Conservation (phyloP, 192 early-diverging fungal genomes). For the Coemansia sp. region DNA sequence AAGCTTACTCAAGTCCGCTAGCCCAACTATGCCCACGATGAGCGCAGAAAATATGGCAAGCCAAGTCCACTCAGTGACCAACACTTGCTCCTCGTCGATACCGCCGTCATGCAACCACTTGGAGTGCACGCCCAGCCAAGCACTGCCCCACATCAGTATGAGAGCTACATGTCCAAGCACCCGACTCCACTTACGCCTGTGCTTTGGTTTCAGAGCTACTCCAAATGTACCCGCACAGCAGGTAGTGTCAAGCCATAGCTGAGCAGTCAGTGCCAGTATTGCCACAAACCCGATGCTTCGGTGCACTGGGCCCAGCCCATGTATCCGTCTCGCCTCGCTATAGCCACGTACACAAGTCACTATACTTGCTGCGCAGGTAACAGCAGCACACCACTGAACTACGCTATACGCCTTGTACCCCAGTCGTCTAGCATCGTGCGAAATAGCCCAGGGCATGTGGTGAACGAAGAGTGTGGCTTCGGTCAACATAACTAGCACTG, state of each 20-base stretch:
- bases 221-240: neutral
- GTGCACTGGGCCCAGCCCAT: slow-evolving; percentile 14
- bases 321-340: neutral
- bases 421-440: neutral
- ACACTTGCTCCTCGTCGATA: neutral
- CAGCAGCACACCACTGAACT: slow-evolving; percentile 5
- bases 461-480: slow-evolving; percentile 25
- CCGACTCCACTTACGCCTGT: slow-evolving; percentile 22
- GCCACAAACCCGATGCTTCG: slow-evolving; percentile 11
- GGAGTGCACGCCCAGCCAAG: slow-evolving; percentile 40
- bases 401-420: neutral
- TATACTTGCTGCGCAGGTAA: neutral
- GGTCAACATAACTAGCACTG: slow-evolving; percentile 24
- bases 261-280: slow-evolving; percentile 12
- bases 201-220: neutral
- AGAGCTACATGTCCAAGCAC: slow-evolving; percentile 19
- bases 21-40: slow-evolving; percentile 20
- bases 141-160: slow-evolving; percentile 22
- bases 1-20: slow-evolving; percentile 20
- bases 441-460: slow-evolving; percentile 18
- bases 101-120: slow-evolving; percentile 7
- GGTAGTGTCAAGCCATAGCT: slow-evolving; percentile 15
- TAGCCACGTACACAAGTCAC: neutral
- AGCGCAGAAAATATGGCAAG: slow-evolving; percentile 18
- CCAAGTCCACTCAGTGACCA: slow-evolving; percentile 25